Evolutionary conservation across 1,284 basidiomycete species (phyloP).

Genomic region (Xanthoconium separans): DNA sequence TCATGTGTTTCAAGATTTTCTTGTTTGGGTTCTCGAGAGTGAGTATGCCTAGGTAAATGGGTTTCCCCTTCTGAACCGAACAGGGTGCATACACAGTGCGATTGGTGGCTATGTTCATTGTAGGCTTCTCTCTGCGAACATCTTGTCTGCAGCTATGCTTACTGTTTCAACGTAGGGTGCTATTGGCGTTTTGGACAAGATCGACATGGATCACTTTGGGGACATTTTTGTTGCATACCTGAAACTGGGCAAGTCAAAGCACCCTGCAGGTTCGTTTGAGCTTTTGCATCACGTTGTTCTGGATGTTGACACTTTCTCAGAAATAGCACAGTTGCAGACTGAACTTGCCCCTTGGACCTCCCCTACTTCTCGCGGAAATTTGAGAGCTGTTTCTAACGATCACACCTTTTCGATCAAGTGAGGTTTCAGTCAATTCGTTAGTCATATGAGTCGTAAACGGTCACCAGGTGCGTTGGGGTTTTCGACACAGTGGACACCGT

Average conservation of each 20-base stretch:
- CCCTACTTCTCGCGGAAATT: slow-evolving; percentile 48
- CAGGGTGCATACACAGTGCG: slow-evolving; percentile 70
- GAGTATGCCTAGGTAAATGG: slow-evolving; percentile 13
- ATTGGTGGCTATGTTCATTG: slow-evolving; percentile 69
- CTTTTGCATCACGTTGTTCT: not conserved
- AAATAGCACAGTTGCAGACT: slow-evolving; percentile 40
- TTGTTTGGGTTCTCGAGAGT: slow-evolving; percentile 74
- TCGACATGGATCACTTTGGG: slow-evolving; percentile 68
- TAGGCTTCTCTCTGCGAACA: slow-evolving; percentile 29
- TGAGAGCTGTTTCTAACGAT: slow-evolving; percentile 45
- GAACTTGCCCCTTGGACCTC: slow-evolving; percentile 53
- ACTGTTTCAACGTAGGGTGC: slow-evolving; percentile 42
- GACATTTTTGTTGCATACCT: slow-evolving; percentile 61
- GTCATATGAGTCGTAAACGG: slow-evolving; percentile 6
- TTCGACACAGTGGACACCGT: slow-evolving; percentile 73
- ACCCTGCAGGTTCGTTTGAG: slow-evolving; percentile 42
- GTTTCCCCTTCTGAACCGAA: not conserved
- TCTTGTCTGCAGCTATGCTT: not conserved
- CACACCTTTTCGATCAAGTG: slow-evolving; percentile 63
- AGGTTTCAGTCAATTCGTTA: slow-evolving; percentile 11
- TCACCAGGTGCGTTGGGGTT: slow-evolving; percentile 61
- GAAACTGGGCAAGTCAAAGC: slow-evolving; percentile 52
- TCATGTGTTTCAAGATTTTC: slow-evolving; percentile 48
- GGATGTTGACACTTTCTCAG: slow-evolving; percentile 31
- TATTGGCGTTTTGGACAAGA: slow-evolving; percentile 64